phyloP scores from a whole-genome alignment of 352 stramenopile species.

The Phytophthora sp. region DNA sequence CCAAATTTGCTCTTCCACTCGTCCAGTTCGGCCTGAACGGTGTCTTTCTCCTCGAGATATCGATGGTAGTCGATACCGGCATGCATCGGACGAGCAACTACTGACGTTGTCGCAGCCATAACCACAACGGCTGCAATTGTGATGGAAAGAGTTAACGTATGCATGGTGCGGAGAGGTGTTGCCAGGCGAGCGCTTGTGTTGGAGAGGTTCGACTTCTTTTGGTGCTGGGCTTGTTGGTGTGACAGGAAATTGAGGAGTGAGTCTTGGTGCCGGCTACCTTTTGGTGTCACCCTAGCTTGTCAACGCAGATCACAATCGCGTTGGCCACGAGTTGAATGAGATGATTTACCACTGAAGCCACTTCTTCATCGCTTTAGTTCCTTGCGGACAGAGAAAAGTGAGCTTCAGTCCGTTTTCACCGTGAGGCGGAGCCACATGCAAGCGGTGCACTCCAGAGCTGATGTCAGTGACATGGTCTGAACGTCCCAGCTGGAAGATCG shows the following conservation, averaged over 20 bases:
- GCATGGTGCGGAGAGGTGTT: slow-evolving; percentile 6
- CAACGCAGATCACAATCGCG: background rate
- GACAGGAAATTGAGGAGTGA: slow-evolving; percentile 30
- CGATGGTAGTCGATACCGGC: slow-evolving; percentile 50
- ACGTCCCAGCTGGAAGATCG: slow-evolving; percentile 30
- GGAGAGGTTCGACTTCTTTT: slow-evolving; percentile 9
- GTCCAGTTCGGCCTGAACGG: slow-evolving; percentile 40
- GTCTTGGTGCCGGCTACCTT: background rate
- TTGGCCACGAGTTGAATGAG: no score
- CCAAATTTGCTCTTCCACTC: slow-evolving; percentile 44
- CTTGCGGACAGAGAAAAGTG: slow-evolving; percentile 17
- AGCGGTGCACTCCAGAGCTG: slow-evolving; percentile 4
- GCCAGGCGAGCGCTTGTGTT: no score
- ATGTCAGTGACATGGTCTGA: slow-evolving; percentile 16
- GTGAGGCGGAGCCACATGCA: slow-evolving; percentile 12
- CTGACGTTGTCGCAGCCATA: background rate
- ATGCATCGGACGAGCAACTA: slow-evolving; percentile 41
- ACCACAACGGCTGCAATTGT: background rate
- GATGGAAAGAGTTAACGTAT: slow-evolving; percentile 13
- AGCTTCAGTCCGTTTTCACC: slow-evolving; percentile 15
- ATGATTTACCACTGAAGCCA: slow-evolving; percentile 15
- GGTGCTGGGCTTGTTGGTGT: slow-evolving; percentile 21
- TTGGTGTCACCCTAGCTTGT: background rate
- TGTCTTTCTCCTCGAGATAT: slow-evolving; percentile 51
- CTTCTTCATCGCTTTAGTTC: slow-evolving; percentile 9